Percentiles rank a stretch among this genome's conserved stretches.
Conservation (phyloP, 148 eudicot genomes). For the Tetragonia tetragonoides region DNA sequence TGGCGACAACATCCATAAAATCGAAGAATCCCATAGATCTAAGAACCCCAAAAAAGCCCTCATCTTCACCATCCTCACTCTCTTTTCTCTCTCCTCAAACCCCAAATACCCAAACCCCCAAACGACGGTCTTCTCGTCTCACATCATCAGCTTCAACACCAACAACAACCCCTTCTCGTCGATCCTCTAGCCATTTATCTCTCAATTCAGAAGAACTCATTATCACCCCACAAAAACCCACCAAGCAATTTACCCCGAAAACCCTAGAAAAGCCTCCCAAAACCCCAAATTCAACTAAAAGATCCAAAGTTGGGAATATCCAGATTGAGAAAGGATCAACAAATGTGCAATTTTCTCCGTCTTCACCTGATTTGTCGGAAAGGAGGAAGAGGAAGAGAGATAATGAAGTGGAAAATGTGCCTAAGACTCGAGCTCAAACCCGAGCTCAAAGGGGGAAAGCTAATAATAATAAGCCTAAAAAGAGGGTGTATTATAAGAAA, state of each 20-base stretch:
- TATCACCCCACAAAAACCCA: conserved; percentile 17
- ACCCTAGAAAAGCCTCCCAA: conserved; percentile 27
- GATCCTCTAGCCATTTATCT: conserved; percentile 39
- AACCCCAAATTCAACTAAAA: conserved; percentile 30
- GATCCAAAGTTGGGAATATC: conserved; percentile 11
- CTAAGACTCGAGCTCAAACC: conserved; percentile 18
- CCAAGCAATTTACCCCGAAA: background rate
- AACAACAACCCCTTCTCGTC: conserved; percentile 26
- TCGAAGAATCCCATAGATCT: conserved; percentile 20
- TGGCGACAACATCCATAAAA: conserved; percentile 56
- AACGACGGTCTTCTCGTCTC: conserved; percentile 35
- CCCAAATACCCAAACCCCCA: conserved; percentile 41
- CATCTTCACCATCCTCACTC: conserved; percentile 22
- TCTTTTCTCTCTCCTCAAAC: conserved; percentile 43
- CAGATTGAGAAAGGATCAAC: background rate
- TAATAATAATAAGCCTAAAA: conserved; percentile 28
- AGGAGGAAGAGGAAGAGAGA: conserved; percentile 33
- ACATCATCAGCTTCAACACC: background rate
- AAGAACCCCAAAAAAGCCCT: conserved; percentile 18
- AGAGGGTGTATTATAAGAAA: conserved; percentile 70
- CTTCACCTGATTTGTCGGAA: conserved; percentile 42
- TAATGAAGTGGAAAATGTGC: background rate
- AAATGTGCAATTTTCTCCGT: conserved; percentile 31
- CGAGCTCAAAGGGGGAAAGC: conserved; percentile 15
- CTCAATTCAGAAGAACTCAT: conserved; percentile 22